Evolutionary conservation across 805 yeast species (phyloP), one percentile per base, ranked within the genome.

Genomic region (Ogataea zsoltii): DNA sequence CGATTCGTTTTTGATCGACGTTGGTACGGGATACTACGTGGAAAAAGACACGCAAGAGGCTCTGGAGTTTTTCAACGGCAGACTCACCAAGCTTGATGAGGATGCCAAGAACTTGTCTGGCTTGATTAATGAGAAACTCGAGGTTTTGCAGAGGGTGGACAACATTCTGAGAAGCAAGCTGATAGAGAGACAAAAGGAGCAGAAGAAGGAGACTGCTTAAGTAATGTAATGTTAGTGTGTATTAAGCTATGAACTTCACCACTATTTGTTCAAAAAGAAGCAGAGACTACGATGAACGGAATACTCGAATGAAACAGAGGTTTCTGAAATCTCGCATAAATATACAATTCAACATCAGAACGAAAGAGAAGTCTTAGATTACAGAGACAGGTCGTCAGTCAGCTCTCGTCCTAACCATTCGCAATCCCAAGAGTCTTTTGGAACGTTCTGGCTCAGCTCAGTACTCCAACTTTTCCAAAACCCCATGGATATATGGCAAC

Each of bases 11-110:
- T 72, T 94, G 62, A 96, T 94, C 9, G 99, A 94, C 62, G 83
- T 94, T 19, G 99, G 99, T 29, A 94, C 99, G 0, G 98, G 98
- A 2, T 94, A 94, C 63, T 94, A 78, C 62, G 91, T 90, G 14
- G 96, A 89, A 61, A 94, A 94, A 66, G 66, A 66, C 39, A 78
- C 80, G 0, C 69, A 70, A 7, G 89, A 86, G 38, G 85, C 97
- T 1, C 71, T 79, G 50, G 66, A 63, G 44, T 92, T 89, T 58
- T 92, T 88, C 64, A 77, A 83, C 48, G 75, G 71, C 45, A 89
- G 94, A 65, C 79, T 90, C 46, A 69, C 69, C 19, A 91, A 92
- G 51, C 69, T 92, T 57, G 80, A 74, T 47, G 76, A 76, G 50
- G 96, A 94, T 63, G 75, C 88, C 5, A 75, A 75, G 14, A 89